Percentiles rank a stretch among this genome's conserved stretches.
Evolutionary conservation across 83 land plant species (phyloP).

Genomic region (Picea mariana): DNA sequence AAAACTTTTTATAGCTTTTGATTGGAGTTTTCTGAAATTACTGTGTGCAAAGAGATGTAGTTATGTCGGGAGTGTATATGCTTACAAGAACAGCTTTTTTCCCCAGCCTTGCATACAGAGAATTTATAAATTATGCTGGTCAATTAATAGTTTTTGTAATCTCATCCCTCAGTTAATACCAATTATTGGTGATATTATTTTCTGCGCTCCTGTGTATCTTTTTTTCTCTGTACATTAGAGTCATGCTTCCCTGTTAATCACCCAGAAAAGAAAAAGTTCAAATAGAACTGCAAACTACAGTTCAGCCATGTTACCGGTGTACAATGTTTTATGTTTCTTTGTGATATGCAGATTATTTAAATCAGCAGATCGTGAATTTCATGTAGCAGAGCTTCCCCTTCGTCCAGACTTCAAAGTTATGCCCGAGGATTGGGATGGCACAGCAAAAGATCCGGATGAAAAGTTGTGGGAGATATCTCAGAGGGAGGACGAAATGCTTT

Average conservation of each 20-base stretch:
- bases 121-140: neutral
- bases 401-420: slow-evolving; percentile 77
- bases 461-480: slow-evolving; percentile 73
- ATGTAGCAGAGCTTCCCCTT: slow-evolving; percentile 65
- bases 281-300: neutral
- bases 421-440: slow-evolving; percentile 89
- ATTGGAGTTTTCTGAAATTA: too few species aligned
- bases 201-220: neutral
- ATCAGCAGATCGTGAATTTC: slow-evolving; percentile 68
- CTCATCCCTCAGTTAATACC: neutral
- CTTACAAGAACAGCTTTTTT: neutral
- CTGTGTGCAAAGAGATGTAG: too few species aligned
- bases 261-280: neutral
- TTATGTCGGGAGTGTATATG: neutral
- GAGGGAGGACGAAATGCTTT: slow-evolving; percentile 72
- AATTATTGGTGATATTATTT: neutral
- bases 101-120: neutral
- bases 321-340: neutral
- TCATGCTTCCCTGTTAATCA: neutral
- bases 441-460: slow-evolving; percentile 64
- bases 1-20: too few species aligned
- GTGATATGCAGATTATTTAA: slow-evolving; percentile 45
- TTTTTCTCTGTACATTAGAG: neutral
- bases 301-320: neutral
- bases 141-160: neutral